Percentiles rank a stretch among this genome's conserved stretches.
Conservation (phyloP, 164 flowering plant species). For the Pachysandra terminalis region DNA sequence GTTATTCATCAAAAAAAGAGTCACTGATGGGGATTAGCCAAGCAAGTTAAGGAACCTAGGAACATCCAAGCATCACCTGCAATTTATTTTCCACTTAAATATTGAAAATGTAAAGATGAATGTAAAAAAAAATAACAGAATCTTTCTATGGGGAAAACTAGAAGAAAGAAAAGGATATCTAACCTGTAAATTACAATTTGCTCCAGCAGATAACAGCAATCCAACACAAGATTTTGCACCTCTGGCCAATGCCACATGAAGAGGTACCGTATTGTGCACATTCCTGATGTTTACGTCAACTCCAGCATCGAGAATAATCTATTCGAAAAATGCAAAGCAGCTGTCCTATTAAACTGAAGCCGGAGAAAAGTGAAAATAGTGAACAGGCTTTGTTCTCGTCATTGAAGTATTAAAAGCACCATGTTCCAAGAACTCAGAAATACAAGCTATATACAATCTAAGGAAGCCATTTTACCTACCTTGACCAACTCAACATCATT, state of each 20-base stretch:
- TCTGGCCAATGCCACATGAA: slow-evolving; percentile 95
- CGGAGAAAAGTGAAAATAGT: not conserved
- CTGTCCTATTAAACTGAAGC: slow-evolving; percentile 1
- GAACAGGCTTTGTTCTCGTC: not conserved
- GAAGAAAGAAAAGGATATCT: not conserved
- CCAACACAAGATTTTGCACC: slow-evolving; percentile 93
- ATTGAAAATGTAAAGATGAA: not conserved
- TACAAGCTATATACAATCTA: not conserved
- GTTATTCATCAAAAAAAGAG: too few relatives aligned
- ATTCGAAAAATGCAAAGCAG: slow-evolving; percentile 12
- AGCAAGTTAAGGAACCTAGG: too few relatives aligned
- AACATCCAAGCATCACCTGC: too few relatives aligned
- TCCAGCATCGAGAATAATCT: slow-evolving; percentile 93
- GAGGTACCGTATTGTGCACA: slow-evolving; percentile 80
- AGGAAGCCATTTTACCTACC: slow-evolving; percentile 34
- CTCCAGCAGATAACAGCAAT: slow-evolving; percentile 82
- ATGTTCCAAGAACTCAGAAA: not conserved
- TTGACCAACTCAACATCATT: slow-evolving; percentile 88
- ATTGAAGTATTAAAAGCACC: not conserved
- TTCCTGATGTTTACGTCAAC: slow-evolving; percentile 91
- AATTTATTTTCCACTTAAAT: too few relatives aligned
- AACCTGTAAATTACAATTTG: slow-evolving; percentile 91
- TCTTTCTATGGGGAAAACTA: not conserved
- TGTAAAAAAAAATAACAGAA: not conserved
- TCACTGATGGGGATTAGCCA: too few relatives aligned